Percentiles rank a stretch among this genome's conserved stretches.
These are phyloP conservation scores for Monosporascus sp. DNA, from an alignment of 2,329 filamentous ascomycete species.

Conservation along the genomic window DNA sequence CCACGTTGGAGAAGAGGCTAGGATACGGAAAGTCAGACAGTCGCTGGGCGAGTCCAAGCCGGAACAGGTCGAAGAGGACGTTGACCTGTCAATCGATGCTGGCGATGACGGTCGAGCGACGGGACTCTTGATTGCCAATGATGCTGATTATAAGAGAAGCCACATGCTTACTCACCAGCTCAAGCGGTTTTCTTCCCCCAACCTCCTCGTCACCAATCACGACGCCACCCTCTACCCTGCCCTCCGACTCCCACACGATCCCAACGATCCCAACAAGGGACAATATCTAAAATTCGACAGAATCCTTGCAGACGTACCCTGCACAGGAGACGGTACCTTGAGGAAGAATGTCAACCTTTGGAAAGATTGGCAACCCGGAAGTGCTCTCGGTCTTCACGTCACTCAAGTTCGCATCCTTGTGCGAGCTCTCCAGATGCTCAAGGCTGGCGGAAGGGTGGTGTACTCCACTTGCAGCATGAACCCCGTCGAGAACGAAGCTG, in stretches of 20 bases:
- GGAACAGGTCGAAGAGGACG: conserved; percentile 46
- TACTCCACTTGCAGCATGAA: conserved; percentile 99
- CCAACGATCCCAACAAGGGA: conserved; percentile 49
- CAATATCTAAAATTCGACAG: conserved; percentile 94
- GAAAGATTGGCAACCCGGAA: conserved; percentile 90
- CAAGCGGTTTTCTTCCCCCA: conserved; percentile 93
- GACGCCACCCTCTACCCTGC: conserved; percentile 94
- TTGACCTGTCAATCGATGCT: conserved; percentile 48
- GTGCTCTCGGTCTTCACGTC: conserved; percentile 77
- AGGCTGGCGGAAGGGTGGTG: conserved; percentile 87
- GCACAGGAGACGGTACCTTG: conserved; percentile 89
- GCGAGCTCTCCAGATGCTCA: conserved; percentile 90
- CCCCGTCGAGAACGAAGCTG: conserved; percentile 93
- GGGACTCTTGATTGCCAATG: conserved; percentile 89
- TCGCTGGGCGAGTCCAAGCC: conserved; percentile 39
- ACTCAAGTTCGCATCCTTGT: conserved; percentile 89
- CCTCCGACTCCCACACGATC: conserved; percentile 67
- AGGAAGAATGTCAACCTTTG: conserved; percentile 92
- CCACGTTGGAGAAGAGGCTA: conserved; percentile 84
- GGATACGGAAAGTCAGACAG: conserved; percentile 67
- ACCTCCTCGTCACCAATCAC: conserved; percentile 95
- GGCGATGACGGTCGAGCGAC: conserved; percentile 82
- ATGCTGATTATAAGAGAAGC: conserved; percentile 91
- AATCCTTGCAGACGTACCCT: conserved; percentile 93
- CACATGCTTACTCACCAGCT: conserved; percentile 98